Base-by-base conservation (phyloP, 805 yeast species). In the Metschnikowia drakensbergensis region DNA sequence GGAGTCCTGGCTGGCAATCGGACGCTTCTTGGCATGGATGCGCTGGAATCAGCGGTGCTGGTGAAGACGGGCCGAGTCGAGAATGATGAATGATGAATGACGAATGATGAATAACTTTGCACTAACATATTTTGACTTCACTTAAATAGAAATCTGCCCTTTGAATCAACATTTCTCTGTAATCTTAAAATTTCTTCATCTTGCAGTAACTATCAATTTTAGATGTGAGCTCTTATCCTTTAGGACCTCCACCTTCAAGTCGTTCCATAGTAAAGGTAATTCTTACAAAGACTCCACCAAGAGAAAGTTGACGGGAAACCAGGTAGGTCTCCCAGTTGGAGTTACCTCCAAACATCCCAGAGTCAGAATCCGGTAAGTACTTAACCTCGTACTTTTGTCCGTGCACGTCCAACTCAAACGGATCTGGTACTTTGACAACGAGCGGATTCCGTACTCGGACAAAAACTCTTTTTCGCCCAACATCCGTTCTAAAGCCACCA, bases 291-390 rank as follows among this genome's bases (percentile, higher is more conserved):
- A 82, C 70, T 90, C 97, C 49, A 90, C 88, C 35, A 90, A 71
- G 52, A 90, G 71, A 66, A 90, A 90, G 60, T 86, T 90, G 9
- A 88, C 88, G 22, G 97, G 96, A 75, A 90, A 89, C 97, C 97
- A 90, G 57, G 91, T 89, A 11, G 97, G 97, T 2, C 97, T 97
- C 66, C 97, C 97, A 90, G 68, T 90, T 90, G 23, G 96, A 89
- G 65, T 90, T 90, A 50, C 97, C 97, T 44, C 97, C 97, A 76
- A 90, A 90, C 80, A 91, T 80, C 4, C 96, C 96, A 4, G 95
- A 84, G 62, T 88, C 92, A 28, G 95, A 86, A 62, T 88, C 96
- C 30, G 96, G 85, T 46, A 88, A 77, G 66, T 89, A 88, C 50
- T 79, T 77, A 30, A 88, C 91, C 39, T 74, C 71, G 66, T 83